Percentiles rank a stretch among this genome's conserved stretches.
These are phyloP conservation scores for Rhodotorula sp. DNA, from an alignment of 1,284 basidiomycete species.

Conservation along the genomic window DNA sequence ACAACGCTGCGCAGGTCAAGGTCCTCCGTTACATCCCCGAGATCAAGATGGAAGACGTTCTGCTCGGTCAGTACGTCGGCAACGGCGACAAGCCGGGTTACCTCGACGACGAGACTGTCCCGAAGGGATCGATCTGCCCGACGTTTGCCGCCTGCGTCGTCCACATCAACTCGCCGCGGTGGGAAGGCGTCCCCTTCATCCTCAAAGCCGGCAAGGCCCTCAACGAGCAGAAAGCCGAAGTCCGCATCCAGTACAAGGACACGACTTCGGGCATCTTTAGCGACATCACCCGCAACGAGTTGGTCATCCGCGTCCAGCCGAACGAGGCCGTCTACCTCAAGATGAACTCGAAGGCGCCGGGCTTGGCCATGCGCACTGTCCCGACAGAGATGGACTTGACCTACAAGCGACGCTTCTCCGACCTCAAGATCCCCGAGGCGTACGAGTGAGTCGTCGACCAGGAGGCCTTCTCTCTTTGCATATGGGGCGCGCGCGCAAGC, in stretches of 20 bases:
- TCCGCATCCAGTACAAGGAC: constrained; percentile 94
- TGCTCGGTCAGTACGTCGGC: constrained; percentile 87
- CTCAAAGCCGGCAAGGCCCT: constrained; percentile 95
- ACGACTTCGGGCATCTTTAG: constrained; percentile 93
- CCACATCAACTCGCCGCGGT: constrained; percentile 88
- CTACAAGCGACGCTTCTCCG: constrained; percentile 86
- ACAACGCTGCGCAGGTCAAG: constrained; percentile 67
- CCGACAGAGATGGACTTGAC: constrained; percentile 96
- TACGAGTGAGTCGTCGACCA: constrained; percentile 64
- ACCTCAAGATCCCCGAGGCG: constrained; percentile 85
- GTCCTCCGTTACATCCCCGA: constrained; percentile 85
- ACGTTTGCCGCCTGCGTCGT: constrained; percentile 86
- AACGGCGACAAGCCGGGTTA: constrained; percentile 89
- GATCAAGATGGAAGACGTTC: constrained; percentile 70
- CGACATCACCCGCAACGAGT: constrained; percentile 89
- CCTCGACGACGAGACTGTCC: constrained; percentile 90
- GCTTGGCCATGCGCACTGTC: constrained; percentile 80
- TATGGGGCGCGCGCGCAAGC: no score
- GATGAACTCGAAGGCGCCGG: constrained; percentile 89
- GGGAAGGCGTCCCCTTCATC: constrained; percentile 97
- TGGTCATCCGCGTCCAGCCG: constrained; percentile 92
- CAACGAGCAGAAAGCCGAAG: constrained; percentile 95
- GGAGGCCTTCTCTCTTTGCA: constrained; percentile 5
- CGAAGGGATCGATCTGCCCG: constrained; percentile 83
- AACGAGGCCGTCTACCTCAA: constrained; percentile 93